Base-by-base conservation (phyloP, 1,284 basidiomycete genomes). In the Pyrrhoderma lamaoense region DNA sequence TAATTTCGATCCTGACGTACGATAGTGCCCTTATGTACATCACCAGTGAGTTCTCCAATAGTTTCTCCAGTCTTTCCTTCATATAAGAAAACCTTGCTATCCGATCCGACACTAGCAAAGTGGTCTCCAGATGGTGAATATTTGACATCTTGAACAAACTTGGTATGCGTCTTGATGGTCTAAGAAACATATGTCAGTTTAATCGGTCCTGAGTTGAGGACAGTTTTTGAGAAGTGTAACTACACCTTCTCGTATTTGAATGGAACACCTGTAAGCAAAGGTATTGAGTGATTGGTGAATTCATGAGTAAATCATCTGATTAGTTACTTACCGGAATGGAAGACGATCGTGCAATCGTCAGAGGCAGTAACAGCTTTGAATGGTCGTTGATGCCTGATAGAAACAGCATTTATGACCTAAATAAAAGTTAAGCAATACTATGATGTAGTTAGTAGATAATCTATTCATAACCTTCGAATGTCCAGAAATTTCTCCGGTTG, bases 141-240 rank as follows among this genome's bases (percentile, higher is more conserved):
- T 51, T 82, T 79, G 19, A 98, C 81, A 54, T 97, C 91, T 65
- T 97, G 93, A 3, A 99, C 91, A 64, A 97, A 99, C 64, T 89
- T 90, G 2, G 85, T 87, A 66, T 99, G 96, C 0, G 86, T 89
- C 62, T 81, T 85, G 66, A 94, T 87, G n/a, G 82, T 82, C 82
- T 86, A 35, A 9, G 40, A 13, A 11, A 25, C 37, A 13, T 40
- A n/a, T 1, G 42, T 3, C 35, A 16, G 31, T 2, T 49, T 19
- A n/a, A 47, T 35, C 42, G 42, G n/a, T 19, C 3, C 23, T 23
- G 39, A 31, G 7, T 16, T 21, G 8, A 18, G 38, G n/a, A 37
- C 8, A 25, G 27, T 34, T 31, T 14, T 16, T 21, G 9, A 16
- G 21, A 19, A 8, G 8, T 9, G 23, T 21, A 9, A 31, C 18